A percentile compares a stretch with the other conserved stretches of the same genome.
Conservation (phyloP, 2,329 filamentous ascomycete genomes). For the Uncinocarpus reesii region DNA sequence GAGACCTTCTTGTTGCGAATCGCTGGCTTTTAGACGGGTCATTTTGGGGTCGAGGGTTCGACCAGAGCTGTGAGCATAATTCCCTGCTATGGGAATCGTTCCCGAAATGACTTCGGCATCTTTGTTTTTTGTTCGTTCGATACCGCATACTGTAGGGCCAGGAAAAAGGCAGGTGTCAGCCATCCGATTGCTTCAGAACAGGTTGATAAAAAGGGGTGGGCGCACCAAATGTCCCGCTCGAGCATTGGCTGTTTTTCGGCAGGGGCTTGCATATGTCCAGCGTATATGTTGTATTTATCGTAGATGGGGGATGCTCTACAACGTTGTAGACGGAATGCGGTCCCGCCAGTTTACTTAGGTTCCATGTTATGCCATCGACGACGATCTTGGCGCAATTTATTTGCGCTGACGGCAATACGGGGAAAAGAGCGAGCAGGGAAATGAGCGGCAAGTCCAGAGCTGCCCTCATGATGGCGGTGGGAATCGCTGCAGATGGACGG, state of each 20-base stretch:
- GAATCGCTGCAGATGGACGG: neutral
- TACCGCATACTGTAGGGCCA: slow-evolving; percentile 18
- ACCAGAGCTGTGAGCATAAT: slow-evolving; percentile 19
- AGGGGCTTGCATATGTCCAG: slow-evolving; percentile 64
- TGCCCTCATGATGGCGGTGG: slow-evolving; percentile 10
- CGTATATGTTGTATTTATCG: slow-evolving; percentile 69
- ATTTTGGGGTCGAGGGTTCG: slow-evolving; percentile 46
- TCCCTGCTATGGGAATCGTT: slow-evolving; percentile 26
- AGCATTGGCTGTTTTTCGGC: slow-evolving; percentile 35
- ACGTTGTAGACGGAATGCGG: slow-evolving; percentile 19
- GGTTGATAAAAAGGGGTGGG: neutral
- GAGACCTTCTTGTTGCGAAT: slow-evolving; percentile 62
- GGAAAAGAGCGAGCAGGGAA: slow-evolving; percentile 16
- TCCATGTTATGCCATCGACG: slow-evolving; percentile 23
- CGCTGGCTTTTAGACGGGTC: slow-evolving; percentile 50
- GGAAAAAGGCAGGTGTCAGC: neutral
- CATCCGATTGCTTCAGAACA: neutral
- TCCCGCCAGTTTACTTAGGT: slow-evolving; percentile 23
- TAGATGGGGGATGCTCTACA: slow-evolving; percentile 19
- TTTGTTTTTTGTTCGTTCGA: slow-evolving; percentile 17
- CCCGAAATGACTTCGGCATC: slow-evolving; percentile 20
- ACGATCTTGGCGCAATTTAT: slow-evolving; percentile 24
- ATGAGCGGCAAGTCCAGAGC: slow-evolving; percentile 13
- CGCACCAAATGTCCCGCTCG: slow-evolving; percentile 16
- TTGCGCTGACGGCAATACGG: slow-evolving; percentile 14